phyloP scores from a whole-genome alignment of 2,329 filamentous ascomycete species.

The Alternaria viburni region DNA sequence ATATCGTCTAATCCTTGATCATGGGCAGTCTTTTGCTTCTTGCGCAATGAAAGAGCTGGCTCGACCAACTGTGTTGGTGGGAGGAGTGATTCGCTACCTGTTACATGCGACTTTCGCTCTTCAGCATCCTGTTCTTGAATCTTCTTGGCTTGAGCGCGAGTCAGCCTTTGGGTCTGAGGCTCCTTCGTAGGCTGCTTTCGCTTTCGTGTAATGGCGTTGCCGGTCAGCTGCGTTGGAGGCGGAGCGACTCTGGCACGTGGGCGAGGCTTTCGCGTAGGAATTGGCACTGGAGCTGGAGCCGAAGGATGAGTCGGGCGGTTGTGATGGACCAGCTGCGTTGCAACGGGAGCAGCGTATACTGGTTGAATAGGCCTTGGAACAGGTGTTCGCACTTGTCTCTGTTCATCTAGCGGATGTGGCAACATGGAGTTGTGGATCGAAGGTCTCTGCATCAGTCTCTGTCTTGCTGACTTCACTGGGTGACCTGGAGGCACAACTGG shows the following conservation, averaged over 20 bases:
- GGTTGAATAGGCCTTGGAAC: neutral
- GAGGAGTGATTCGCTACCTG: neutral
- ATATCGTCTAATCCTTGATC: neutral
- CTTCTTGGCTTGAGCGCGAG: slow-evolving; percentile 16
- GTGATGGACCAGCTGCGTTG: slow-evolving; percentile 5
- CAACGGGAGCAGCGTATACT: neutral
- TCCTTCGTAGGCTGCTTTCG: slow-evolving; percentile 7
- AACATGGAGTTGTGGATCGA: slow-evolving; percentile 27
- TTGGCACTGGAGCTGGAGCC: neutral
- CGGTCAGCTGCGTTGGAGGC: slow-evolving; percentile 8
- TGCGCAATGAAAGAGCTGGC: neutral
- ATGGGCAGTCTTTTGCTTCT: slow-evolving; percentile 2
- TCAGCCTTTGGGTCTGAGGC: slow-evolving; percentile 3
- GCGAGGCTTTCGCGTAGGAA: neutral
- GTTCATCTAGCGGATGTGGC: neutral
- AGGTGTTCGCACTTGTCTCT: neutral
- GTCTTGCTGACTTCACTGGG: slow-evolving; percentile 20
- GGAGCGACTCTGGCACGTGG: neutral
- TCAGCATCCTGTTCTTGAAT: slow-evolving; percentile 1
- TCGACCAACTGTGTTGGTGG: slow-evolving; percentile 34
- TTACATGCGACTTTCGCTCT: neutral
- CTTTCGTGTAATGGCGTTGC: slow-evolving; percentile 3
- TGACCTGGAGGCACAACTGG: slow-evolving; percentile 7
- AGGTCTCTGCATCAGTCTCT: slow-evolving; percentile 24
- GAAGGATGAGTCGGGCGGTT: neutral